These are phyloP conservation scores for Fusarium albosuccineum DNA, from an alignment of 2,329 filamentous ascomycete species.

Conservation along the genomic window DNA sequence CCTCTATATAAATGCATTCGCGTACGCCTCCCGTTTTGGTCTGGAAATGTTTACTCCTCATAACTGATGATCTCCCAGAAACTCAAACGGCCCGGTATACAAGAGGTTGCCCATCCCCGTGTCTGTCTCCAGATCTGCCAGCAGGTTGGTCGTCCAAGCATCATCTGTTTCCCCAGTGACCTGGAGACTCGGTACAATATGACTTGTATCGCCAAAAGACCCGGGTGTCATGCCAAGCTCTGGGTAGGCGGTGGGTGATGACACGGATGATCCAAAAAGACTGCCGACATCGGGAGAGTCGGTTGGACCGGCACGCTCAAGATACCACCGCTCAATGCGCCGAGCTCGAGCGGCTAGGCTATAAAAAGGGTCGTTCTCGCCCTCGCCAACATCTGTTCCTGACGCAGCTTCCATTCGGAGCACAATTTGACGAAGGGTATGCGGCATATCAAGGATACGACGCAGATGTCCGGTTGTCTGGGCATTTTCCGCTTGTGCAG, in stretches of 20 bases:
- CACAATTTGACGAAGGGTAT: slow-evolving; percentile 48
- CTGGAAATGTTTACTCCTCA: not conserved
- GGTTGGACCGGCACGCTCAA: slow-evolving; percentile 24
- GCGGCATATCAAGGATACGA: slow-evolving; percentile 47
- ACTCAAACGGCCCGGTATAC: slow-evolving; percentile 40
- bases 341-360: slow-evolving; percentile 39
- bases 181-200: slow-evolving; percentile 29
- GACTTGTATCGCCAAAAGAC: slow-evolving; percentile 15
- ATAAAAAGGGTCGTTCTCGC: slow-evolving; percentile 43
- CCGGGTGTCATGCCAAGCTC: slow-evolving; percentile 26
- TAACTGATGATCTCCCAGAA: slow-evolving; percentile 30
- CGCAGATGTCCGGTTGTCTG: slow-evolving; percentile 46
- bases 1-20: slow-evolving; percentile 17
- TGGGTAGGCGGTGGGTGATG: slow-evolving; percentile 22
- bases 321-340: slow-evolving; percentile 43
- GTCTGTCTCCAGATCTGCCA: slow-evolving; percentile 37
- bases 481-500: slow-evolving; percentile 41
- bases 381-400: slow-evolving; percentile 11
- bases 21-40: not conserved
- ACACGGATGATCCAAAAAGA: slow-evolving; percentile 32
- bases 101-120: slow-evolving; percentile 34
- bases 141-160: slow-evolving; percentile 32
- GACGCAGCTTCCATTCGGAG: slow-evolving; percentile 46
- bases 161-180: slow-evolving; percentile 30
- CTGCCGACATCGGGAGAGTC: slow-evolving; percentile 33